phyloP scores from a whole-genome alignment of 441 rosid genomes.

The Breynia disticha region DNA sequence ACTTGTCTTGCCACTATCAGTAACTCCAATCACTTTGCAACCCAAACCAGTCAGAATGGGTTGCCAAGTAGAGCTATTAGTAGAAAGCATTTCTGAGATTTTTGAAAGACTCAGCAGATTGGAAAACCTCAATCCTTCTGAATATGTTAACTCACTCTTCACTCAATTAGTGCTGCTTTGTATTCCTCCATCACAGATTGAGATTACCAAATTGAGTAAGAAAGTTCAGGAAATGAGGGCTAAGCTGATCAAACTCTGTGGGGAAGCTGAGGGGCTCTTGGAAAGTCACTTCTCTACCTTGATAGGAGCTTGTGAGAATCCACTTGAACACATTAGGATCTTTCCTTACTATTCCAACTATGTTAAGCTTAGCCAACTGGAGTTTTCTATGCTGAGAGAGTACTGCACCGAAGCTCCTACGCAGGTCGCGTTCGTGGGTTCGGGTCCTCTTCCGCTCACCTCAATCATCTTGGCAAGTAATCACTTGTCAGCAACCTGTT shows the following conservation, averaged over 20 bases:
- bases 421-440: slow-evolving; percentile 66
- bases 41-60: no score
- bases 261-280: slow-evolving; percentile 58
- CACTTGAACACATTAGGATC: slow-evolving; percentile 46
- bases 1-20: no score
- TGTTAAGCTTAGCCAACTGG: slow-evolving; percentile 58
- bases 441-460: slow-evolving; percentile 86
- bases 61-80: slow-evolving; percentile 23
- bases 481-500: slow-evolving; percentile 35
- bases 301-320: slow-evolving; percentile 45
- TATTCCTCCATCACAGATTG: slow-evolving; percentile 48
- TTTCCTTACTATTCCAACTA: slow-evolving; percentile 77
- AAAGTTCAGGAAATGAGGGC: slow-evolving; percentile 47
- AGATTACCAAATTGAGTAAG: slow-evolving; percentile 39
- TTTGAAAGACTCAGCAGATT: slow-evolving; percentile 49
- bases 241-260: slow-evolving; percentile 59
- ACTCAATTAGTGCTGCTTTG: slow-evolving; percentile 63
- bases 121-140: slow-evolving; percentile 47
- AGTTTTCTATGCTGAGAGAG: slow-evolving; percentile 36
- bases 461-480: slow-evolving; percentile 59
- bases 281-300: slow-evolving; percentile 61
- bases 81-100: slow-evolving; percentile 38
- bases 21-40: no score
- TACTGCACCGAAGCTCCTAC: slow-evolving; percentile 25
- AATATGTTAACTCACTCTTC: slow-evolving; percentile 62